These are phyloP conservation scores for Solanum clarkiae DNA, from an alignment of 257 asterid genomes.

Conservation along the genomic window DNA sequence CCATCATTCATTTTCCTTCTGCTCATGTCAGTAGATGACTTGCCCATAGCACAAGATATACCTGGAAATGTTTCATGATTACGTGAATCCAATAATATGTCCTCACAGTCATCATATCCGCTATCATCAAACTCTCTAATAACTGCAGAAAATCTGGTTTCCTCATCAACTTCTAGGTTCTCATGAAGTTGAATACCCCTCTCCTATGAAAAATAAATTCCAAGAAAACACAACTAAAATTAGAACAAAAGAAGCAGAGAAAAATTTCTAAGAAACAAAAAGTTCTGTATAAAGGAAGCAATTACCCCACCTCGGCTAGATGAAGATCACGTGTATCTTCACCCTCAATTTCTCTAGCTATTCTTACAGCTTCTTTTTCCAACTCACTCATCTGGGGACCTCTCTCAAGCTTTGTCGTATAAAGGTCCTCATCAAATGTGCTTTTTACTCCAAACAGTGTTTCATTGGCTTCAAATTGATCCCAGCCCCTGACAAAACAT, in stretches of 20 bases:
- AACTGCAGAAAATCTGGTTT: slow-evolving; percentile 80
- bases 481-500: slow-evolving; percentile 69
- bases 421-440: slow-evolving; percentile 89
- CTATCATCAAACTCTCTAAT: slow-evolving; percentile 61
- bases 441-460: slow-evolving; percentile 89
- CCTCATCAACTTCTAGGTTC: slow-evolving; percentile 75
- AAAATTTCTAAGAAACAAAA: not conserved
- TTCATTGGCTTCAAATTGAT: slow-evolving; percentile 85
- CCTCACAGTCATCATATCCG: slow-evolving; percentile 73
- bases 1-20: slow-evolving; percentile 22
- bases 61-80: slow-evolving; percentile 85
- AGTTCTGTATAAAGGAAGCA: not conserved
- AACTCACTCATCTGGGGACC: slow-evolving; percentile 82
- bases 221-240: not conserved
- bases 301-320: slow-evolving; percentile 73
- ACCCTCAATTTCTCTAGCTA: slow-evolving; percentile 92
- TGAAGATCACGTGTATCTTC: slow-evolving; percentile 90
- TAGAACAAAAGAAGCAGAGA: not conserved
- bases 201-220: slow-evolving; percentile 37
- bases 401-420: slow-evolving; percentile 85
- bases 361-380: slow-evolving; percentile 74
- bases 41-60: slow-evolving; percentile 23
- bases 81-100: slow-evolving; percentile 43
- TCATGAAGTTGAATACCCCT: slow-evolving; percentile 66
- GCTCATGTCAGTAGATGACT: slow-evolving; percentile 21